phyloP scores from a whole-genome alignment of 116 monocot species.

The Cymodocea nodosa region DNA sequence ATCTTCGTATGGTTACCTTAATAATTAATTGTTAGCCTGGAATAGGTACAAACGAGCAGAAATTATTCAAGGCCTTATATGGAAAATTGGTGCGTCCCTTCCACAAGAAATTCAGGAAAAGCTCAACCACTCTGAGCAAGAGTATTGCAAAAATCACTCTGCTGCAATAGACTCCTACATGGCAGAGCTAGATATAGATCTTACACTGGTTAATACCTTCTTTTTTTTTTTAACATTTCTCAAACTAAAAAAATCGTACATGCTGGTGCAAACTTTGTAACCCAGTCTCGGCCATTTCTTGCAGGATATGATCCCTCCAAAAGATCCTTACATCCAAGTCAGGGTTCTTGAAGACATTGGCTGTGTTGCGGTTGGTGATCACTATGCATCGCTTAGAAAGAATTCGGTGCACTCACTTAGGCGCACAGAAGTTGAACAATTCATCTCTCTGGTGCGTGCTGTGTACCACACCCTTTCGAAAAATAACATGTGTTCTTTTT shows the following conservation, averaged over 20 bases:
- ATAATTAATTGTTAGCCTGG: background rate
- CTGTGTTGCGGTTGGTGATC: constrained; percentile 64
- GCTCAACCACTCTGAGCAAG: constrained; percentile 62
- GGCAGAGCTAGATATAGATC: constrained; percentile 73
- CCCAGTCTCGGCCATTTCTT: background rate
- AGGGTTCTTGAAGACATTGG: constrained; percentile 77
- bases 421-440: constrained; percentile 78
- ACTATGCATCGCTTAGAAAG: constrained; percentile 45
- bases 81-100: constrained; percentile 75
- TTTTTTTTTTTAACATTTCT: background rate
- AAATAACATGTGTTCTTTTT: background rate
- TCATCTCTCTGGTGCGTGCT: constrained; percentile 69
- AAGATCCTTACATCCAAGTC: constrained; percentile 81
- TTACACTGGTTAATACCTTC: constrained; percentile 54
- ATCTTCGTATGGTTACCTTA: background rate
- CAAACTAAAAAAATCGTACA: no score
- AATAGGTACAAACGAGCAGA: constrained; percentile 79
- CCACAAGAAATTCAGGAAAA: constrained; percentile 89
- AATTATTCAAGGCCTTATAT: constrained; percentile 65
- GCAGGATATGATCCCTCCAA: constrained; percentile 93
- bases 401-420: constrained; percentile 78
- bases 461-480: no score
- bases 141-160: constrained; percentile 79
- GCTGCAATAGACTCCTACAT: constrained; percentile 69
- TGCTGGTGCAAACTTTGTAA: background rate